A percentile compares a stretch with the other conserved stretches of the same genome.
These are phyloP conservation scores for Ceratopteris richardii DNA, from an alignment of 75 land plant genomes.

Conservation along the genomic window DNA sequence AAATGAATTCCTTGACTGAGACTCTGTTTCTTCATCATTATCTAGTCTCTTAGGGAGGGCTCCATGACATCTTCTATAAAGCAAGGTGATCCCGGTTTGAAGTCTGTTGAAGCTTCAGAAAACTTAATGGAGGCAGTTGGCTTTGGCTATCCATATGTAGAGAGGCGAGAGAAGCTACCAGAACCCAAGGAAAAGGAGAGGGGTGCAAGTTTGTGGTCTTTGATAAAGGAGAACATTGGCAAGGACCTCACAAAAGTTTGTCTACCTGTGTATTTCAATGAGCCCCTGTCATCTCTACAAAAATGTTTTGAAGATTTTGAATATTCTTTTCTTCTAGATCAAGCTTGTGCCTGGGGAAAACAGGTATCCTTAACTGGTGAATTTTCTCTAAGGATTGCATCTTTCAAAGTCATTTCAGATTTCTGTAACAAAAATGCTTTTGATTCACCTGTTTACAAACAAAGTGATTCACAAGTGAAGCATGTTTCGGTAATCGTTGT, in stretches of 20 bases:
- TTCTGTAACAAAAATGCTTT: no score
- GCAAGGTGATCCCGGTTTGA: not conserved
- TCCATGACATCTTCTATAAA: slow-evolving; percentile 13
- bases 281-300: slow-evolving; percentile 80
- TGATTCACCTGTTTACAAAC: no score
- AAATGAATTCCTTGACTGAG: slow-evolving; percentile 17
- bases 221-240: slow-evolving; percentile 85
- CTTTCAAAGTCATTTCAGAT: no score
- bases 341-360: slow-evolving; percentile 72
- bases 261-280: slow-evolving; percentile 91
- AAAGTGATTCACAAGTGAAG: no score
- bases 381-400: no score
- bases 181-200: slow-evolving; percentile 83
- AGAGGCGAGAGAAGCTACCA: slow-evolving; percentile 57
- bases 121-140: slow-evolving; percentile 9
- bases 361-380: no score
- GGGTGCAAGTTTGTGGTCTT: slow-evolving; percentile 81
- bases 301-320: slow-evolving; percentile 93
- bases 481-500: no score
- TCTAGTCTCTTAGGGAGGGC: not conserved
- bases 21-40: not conserved
- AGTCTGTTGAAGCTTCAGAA: not conserved
- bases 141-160: slow-evolving; percentile 40
- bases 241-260: slow-evolving; percentile 82
- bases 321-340: slow-evolving; percentile 72